Evolutionary conservation across 495 filamentous ascomycete species (phyloP).

Genomic region (Podospora fimiseda): DNA sequence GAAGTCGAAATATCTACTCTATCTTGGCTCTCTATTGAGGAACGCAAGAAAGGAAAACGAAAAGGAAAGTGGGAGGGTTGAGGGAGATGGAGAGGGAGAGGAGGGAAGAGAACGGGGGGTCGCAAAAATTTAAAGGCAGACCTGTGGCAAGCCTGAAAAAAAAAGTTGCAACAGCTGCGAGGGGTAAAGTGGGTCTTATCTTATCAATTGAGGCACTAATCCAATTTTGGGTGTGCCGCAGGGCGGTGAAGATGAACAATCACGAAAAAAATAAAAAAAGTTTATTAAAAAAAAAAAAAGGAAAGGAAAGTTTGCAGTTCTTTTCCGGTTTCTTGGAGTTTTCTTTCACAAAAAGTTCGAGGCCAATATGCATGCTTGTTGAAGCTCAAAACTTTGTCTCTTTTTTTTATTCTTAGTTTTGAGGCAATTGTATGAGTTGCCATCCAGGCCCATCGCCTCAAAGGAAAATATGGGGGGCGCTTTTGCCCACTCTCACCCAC

Average conservation of each 20-base stretch:
- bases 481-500: not conserved
- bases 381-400: not conserved
- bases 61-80: constrained; percentile 20
- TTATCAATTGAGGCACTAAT: constrained; percentile 19
- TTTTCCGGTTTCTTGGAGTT: constrained; percentile 4
- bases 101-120: constrained; percentile 17
- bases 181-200: no score
- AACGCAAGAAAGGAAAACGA: constrained; percentile 22
- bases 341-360: not conserved
- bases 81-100: constrained; percentile 15
- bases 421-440: no score
- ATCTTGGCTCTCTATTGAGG: constrained; percentile 29
- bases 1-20: constrained; percentile 35
- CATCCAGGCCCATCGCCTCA: not conserved
- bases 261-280: constrained; percentile 11
- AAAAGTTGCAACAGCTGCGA: constrained; percentile 8
- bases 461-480: not conserved
- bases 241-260: constrained; percentile 22
- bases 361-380: not conserved
- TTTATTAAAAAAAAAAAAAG: constrained; percentile 13
- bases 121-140: constrained; percentile 23
- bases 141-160: no score
- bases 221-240: constrained; percentile 13
- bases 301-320: not conserved
- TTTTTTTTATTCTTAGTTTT: no score